Evolutionary conservation across 2,329 filamentous ascomycete species (phyloP).

Genomic region (Dothistroma pini): DNA sequence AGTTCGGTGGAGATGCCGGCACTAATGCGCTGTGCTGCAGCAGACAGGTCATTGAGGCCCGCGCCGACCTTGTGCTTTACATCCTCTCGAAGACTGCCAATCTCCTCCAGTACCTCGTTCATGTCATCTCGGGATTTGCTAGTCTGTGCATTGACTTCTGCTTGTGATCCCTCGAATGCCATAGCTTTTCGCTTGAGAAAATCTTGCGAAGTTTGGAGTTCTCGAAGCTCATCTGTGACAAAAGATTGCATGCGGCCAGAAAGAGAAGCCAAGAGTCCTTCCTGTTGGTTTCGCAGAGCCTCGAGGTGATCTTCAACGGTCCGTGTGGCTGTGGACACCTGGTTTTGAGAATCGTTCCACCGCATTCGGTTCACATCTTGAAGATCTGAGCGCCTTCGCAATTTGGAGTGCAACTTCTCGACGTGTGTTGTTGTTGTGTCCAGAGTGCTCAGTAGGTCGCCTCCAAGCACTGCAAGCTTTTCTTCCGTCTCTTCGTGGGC

Average conservation of each 20-base stretch:
- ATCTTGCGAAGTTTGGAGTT: conserved; percentile 65
- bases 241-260: conserved; percentile 72
- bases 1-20: conserved; percentile 85
- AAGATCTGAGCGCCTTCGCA: conserved; percentile 78
- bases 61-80: conserved; percentile 83
- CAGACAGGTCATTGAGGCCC: conserved; percentile 76
- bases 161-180: conserved; percentile 64
- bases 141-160: conserved; percentile 65
- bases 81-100: conserved; percentile 81
- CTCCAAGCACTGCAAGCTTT: conserved; percentile 68
- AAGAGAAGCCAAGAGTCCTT: conserved; percentile 63
- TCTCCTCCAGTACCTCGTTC: conserved; percentile 88
- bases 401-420: conserved; percentile 76
- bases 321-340: conserved; percentile 72
- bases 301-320: conserved; percentile 73
- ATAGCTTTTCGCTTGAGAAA: conserved; percentile 67
- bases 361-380: conserved; percentile 72
- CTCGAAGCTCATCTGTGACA: conserved; percentile 68
- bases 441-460: conserved; percentile 72
- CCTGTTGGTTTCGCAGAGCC: conserved; percentile 69
- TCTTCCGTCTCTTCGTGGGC: conserved; percentile 84
- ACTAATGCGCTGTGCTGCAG: conserved; percentile 81
- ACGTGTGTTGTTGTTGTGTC: conserved; percentile 76
- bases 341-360: conserved; percentile 72
- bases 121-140: conserved; percentile 73